Evolutionary conservation across 2,329 filamentous ascomycete genomes (phyloP), one percentile per base, ranked within the genome.

Genomic region (Apiospora kogelbergensis): DNA sequence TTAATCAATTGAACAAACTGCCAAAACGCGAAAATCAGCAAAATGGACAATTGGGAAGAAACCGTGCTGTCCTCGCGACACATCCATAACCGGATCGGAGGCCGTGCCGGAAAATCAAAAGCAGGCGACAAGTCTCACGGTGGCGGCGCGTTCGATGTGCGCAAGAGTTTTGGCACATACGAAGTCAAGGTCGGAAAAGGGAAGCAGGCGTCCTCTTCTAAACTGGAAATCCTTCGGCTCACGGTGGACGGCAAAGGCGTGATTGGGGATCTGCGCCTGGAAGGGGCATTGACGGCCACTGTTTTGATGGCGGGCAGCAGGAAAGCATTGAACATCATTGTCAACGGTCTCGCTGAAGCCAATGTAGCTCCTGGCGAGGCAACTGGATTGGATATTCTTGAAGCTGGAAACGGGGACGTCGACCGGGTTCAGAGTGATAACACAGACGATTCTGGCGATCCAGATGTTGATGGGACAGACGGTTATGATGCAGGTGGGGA

Each of bases 1-100:
- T 33, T 13, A 6, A 11, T 30, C 53, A 37, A 60, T 37, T 37
- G 17, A 37, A 6, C 30, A 37, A 37, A 2, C 20, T 13, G 1
- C 30, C 53, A 60, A 37, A 22, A 37, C 30, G 26, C 24, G 6
- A 13, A 22, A 42, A 44, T 1, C 1, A n/a, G 24, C 63, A 65
- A 20, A 5, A 65, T 65, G 70, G 72, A 74, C 15, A 69, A 71
- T 63, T 75, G 74, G 74, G 69, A 75, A 63, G 74, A 75, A 30
- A 60, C 71, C 7, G 72, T 71, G 37, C 69, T 75, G 57, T 71
- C 70, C 6, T 73, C 73, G 13, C 68, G 74, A 26, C 74, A 75
- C 67, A 68, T 74, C 9, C 74, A 75, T 68, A 75, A 75, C 68
- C 73, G 73, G 7, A 68, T 72, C 30, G 70, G 70, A 41, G 65